A percentile compares a stretch with the other conserved stretches of the same genome.
Conservation (phyloP, 2,329 filamentous ascomycete genomes). For the Calonectria ilicicola region DNA sequence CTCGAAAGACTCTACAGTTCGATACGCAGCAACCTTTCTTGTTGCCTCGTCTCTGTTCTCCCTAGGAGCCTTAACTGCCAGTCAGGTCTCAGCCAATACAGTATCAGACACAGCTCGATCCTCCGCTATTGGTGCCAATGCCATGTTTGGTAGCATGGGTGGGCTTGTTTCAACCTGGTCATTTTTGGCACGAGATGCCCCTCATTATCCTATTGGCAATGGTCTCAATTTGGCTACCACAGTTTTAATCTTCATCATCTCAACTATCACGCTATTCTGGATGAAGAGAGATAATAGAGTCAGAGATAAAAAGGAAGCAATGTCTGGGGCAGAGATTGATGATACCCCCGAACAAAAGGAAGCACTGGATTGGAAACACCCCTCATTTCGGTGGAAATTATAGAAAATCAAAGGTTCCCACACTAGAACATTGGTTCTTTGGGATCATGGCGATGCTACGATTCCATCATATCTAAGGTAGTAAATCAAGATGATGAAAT, state of each 20-base stretch:
- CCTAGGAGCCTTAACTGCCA: constrained; percentile 57
- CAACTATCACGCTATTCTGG: background rate
- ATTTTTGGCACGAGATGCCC: constrained; percentile 71
- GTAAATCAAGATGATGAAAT: too few species aligned
- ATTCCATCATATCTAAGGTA: too few species aligned
- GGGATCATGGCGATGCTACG: too few species aligned
- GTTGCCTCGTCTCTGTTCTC: constrained; percentile 28
- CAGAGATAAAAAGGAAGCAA: background rate
- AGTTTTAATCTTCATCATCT: background rate
- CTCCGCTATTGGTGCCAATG: constrained; percentile 33
- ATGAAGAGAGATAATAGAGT: background rate
- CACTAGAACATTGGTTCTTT: too few species aligned
- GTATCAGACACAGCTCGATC: constrained; percentile 33
- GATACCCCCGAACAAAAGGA: background rate
- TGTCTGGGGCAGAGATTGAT: background rate
- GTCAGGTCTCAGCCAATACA: constrained; percentile 27
- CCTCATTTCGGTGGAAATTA: background rate
- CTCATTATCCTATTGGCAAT: constrained; percentile 77
- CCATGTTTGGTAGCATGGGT: constrained; percentile 58
- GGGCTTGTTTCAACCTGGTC: constrained; percentile 74
- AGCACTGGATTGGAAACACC: background rate
- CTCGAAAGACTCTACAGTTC: constrained; percentile 54
- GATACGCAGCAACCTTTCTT: constrained; percentile 72
- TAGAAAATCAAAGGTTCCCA: background rate
- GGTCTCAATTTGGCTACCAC: constrained; percentile 54